Evolutionary conservation across 805 yeast species (phyloP).

Genomic region (Suhomyces sp.): DNA sequence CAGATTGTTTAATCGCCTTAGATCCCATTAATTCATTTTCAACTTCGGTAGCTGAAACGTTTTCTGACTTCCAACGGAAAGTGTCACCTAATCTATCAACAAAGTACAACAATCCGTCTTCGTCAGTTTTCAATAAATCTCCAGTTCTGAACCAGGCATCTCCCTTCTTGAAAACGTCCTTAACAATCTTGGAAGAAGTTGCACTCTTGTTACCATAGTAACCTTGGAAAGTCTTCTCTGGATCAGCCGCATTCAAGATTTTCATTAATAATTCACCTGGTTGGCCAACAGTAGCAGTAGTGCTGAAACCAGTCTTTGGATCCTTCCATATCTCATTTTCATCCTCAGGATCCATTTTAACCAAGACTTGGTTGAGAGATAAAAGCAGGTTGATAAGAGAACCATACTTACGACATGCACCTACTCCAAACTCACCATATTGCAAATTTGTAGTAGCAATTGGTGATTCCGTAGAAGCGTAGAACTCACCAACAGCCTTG

Average conservation of each 20-base stretch:
- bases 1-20: conserved; percentile 56
- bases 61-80: conserved; percentile 95
- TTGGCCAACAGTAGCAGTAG: conserved; percentile 53
- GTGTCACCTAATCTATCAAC: conserved; percentile 95
- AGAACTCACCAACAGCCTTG: conserved; percentile 80
- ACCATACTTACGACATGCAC: conserved; percentile 86
- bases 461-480: conserved; percentile 92
- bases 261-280: conserved; percentile 88
- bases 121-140: conserved; percentile 71
- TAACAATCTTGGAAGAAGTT: conserved; percentile 69
- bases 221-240: conserved; percentile 84
- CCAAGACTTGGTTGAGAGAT: conserved; percentile 56
- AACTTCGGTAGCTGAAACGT: conserved; percentile 90
- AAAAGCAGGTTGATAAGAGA: conserved; percentile 51
- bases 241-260: conserved; percentile 59
- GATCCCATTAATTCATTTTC: conserved; percentile 67
- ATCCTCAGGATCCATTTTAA: conserved; percentile 78
- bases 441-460: conserved; percentile 82
- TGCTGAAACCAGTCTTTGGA: conserved; percentile 60
- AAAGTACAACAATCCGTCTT: conserved; percentile 70
- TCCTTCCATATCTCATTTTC: conserved; percentile 70
- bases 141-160: conserved; percentile 93
- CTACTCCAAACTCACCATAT: conserved; percentile 74
- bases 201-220: conserved; percentile 79
- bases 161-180: conserved; percentile 76